Evolutionary conservation across 805 yeast species (phyloP).

Genomic region (Yamadazyma ubonensis): DNA sequence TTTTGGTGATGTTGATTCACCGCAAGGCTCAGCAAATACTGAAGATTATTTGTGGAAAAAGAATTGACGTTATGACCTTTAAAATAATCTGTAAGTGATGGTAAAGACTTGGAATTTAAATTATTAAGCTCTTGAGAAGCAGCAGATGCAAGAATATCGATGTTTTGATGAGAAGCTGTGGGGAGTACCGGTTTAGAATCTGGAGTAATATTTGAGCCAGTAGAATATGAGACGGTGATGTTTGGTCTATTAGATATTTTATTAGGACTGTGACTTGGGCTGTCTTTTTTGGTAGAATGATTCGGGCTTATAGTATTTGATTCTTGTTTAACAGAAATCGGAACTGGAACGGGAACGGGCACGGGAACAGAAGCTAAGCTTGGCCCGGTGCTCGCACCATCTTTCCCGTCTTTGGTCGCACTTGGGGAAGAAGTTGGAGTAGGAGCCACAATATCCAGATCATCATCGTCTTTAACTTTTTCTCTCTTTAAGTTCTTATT

Average conservation of each 20-base stretch:
- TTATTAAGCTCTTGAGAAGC: slow-evolving; percentile 54
- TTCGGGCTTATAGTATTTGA: too few relatives aligned
- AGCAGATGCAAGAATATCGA: slow-evolving; percentile 53
- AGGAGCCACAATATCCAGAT: not conserved
- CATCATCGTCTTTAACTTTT: slow-evolving; percentile 3
- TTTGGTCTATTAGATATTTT: too few relatives aligned
- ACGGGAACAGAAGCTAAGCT: too few relatives aligned
- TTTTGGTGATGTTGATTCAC: slow-evolving; percentile 17
- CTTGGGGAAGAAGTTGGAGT: too few relatives aligned
- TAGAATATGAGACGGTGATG: slow-evolving; percentile 3
- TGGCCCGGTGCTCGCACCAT: too few relatives aligned
- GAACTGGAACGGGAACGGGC: not conserved
- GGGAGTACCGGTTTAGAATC: not conserved
- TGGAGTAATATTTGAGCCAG: not conserved
- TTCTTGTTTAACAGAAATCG: too few relatives aligned
- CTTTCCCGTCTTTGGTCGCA: too few relatives aligned
- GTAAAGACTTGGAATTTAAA: slow-evolving; percentile 47
- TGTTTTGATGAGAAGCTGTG: slow-evolving; percentile 24
- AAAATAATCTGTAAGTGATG: slow-evolving; percentile 52
- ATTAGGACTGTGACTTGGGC: slow-evolving; percentile 3
- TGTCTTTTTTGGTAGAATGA: too few relatives aligned
- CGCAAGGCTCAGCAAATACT: slow-evolving; percentile 27
- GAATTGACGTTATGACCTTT: slow-evolving; percentile 14
- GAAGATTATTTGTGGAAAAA: slow-evolving; percentile 20
- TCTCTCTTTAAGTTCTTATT: slow-evolving; percentile 43